phyloP scores from a whole-genome alignment of 2,329 filamentous ascomycete genomes.

The Cordyceps militaris region DNA sequence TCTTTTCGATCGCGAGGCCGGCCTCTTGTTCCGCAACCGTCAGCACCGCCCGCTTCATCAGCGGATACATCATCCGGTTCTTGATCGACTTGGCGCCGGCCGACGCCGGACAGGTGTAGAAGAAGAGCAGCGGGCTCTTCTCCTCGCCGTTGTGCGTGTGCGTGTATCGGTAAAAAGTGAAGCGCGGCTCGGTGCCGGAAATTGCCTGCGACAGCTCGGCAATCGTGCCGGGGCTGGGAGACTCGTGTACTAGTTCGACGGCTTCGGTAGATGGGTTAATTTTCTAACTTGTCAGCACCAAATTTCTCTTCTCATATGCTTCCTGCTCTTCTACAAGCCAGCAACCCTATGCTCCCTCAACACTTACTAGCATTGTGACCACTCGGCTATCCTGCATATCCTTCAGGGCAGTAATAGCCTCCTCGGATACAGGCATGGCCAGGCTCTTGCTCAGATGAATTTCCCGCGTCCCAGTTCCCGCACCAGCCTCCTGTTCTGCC shows the following conservation, averaged over 20 bases:
- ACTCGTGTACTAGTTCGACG: constrained; percentile 55
- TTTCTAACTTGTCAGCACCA: constrained; percentile 39
- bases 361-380: constrained; percentile 59
- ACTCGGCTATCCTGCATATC: constrained; percentile 46
- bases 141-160: constrained; percentile 48
- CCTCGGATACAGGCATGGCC: constrained; percentile 52
- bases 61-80: constrained; percentile 77
- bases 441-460: constrained; percentile 52
- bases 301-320: neutral
- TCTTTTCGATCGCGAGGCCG: constrained; percentile 61
- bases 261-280: constrained; percentile 65
- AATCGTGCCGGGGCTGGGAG: constrained; percentile 47
- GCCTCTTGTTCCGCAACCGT: constrained; percentile 58
- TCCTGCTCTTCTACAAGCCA: neutral
- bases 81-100: constrained; percentile 63
- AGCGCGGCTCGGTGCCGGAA: constrained; percentile 62
- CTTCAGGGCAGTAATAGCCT: constrained; percentile 57
- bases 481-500: constrained; percentile 66
- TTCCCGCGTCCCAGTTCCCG: constrained; percentile 55
- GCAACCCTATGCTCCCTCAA: neutral
- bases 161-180: constrained; percentile 67
- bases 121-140: constrained; percentile 61
- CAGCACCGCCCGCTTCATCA: constrained; percentile 61
- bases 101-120: constrained; percentile 71
- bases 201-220: constrained; percentile 53